Evolutionary conservation across 108 stramenopile genomes (phyloP), one percentile per base, ranked within the genome.

Genomic region (Epithemia pelagica): DNA sequence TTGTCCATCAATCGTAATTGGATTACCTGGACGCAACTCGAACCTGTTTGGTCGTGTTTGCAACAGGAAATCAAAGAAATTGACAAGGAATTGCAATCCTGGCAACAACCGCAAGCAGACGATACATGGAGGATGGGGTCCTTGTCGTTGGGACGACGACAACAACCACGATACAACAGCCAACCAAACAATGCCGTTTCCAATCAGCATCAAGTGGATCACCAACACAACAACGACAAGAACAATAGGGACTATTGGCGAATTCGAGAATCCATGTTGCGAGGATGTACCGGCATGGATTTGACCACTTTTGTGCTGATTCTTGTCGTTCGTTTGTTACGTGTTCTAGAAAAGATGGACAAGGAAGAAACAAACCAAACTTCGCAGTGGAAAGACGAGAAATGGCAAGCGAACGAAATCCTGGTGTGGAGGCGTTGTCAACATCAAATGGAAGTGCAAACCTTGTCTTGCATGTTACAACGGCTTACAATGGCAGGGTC

Each of bases 1-100:
- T 61, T 96, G 2, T 90, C 87, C 2, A 80, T 91, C 64, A 95
- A 95, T 78, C 90, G 90, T 69, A 95, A 95, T 61, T 95, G 94
- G 94, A 82, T 90, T 28, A 90, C 87, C 21, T 66, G 72, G 10
- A 64, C 77, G 5, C 81, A 78, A 53, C 53, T 88, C 51, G 84
- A 86, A 61, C 32, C 26, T 21, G 53, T 73, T 5, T 86, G 79
- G 76, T 66, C 81, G 23, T 87, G 82, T 59, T 32, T 93, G 51
- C 24, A 54, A 28, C 60, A 63, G 20, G 91, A 92, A 76, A 69
- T 87, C 30, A 27, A 62, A 10, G 76, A 77, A 1, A 76, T 92
- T 54, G 82, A 89, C 21, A 51, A 62, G 15, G 91, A 92, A 65
- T 62, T 83, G 60, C 19, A 62, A 26, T 65, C 52, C 32, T 89